phyloP scores from a whole-genome alignment of 345 rosid species.

The Citrus glauca region DNA sequence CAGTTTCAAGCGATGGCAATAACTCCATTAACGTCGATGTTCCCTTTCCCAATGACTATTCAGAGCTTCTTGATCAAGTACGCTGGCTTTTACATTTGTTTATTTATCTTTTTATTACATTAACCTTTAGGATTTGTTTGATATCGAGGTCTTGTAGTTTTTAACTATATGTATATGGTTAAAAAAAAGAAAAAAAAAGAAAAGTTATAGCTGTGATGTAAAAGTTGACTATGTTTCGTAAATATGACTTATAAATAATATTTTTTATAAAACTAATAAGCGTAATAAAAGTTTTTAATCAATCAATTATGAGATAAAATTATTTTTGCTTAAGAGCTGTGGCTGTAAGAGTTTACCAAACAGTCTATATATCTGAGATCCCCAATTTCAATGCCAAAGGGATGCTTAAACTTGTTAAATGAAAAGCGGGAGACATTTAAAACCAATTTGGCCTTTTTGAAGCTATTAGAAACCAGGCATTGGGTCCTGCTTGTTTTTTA shows the following conservation, averaged over 20 bases:
- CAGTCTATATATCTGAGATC: background rate
- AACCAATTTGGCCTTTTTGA: background rate
- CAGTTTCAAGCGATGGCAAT: slow-evolving; percentile 36
- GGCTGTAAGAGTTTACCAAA: background rate
- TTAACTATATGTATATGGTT: too few relatives aligned
- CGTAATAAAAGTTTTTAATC: too few relatives aligned
- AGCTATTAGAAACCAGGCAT: background rate
- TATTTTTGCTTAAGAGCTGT: background rate
- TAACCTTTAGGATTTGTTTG: too few relatives aligned
- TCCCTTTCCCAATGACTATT: slow-evolving; percentile 66
- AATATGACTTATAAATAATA: too few relatives aligned
- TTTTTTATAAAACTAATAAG: too few relatives aligned
- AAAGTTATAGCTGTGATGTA: too few relatives aligned
- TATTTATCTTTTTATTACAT: too few relatives aligned
- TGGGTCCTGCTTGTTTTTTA: background rate
- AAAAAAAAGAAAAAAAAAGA: too few relatives aligned
- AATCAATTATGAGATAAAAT: too few relatives aligned
- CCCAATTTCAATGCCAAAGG: background rate
- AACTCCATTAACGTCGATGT: slow-evolving; percentile 40
- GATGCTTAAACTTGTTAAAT: background rate
- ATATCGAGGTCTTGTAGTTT: too few relatives aligned
- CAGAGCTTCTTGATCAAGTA: slow-evolving; percentile 75
- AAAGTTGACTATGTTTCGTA: too few relatives aligned
- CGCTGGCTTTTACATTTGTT: background rate
- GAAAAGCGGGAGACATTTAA: too few relatives aligned